Percentiles rank a stretch among this genome's conserved stretches.
These are phyloP conservation scores for Henningerozyma blattae DNA, from an alignment of 805 yeast species.

Conservation along the genomic window DNA sequence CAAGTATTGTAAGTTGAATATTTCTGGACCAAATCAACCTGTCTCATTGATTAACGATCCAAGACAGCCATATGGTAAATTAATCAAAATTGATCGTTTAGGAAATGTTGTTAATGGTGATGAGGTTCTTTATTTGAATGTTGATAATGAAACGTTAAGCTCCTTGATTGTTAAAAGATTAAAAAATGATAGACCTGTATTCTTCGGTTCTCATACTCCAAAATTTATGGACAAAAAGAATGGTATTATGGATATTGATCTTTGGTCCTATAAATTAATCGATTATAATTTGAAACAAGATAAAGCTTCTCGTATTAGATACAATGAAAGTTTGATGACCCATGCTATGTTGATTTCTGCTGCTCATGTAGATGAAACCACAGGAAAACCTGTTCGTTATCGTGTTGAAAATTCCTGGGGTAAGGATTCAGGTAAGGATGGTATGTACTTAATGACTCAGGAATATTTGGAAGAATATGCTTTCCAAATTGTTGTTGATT, in stretches of 20 bases:
- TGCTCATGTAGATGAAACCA: constrained; percentile 51
- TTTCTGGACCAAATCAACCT: constrained; percentile 31
- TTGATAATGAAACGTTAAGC: constrained; percentile 46
- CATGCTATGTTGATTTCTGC: constrained; percentile 85
- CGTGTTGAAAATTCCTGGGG: constrained; percentile 77
- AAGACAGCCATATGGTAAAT: constrained; percentile 52
- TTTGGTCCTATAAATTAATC: constrained; percentile 54
- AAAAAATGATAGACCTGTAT: constrained; percentile 64
- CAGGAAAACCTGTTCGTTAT: constrained; percentile 53
- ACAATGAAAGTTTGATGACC: constrained; percentile 70
- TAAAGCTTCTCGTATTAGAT: constrained; percentile 60
- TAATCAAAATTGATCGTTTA: constrained; percentile 60
- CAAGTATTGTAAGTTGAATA: constrained; percentile 41
- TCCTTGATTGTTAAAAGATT: constrained; percentile 54
- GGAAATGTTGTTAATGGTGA: constrained; percentile 66
- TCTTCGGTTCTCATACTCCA: constrained; percentile 86
- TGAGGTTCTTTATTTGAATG: constrained; percentile 59
- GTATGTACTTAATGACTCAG: constrained; percentile 61
- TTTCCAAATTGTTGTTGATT: constrained; percentile 55
- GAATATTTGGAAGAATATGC: constrained; percentile 66
- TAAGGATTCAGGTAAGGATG: constrained; percentile 51
- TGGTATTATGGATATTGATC: constrained; percentile 63
- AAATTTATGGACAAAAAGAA: constrained; percentile 49
- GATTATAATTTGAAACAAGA: constrained; percentile 39
- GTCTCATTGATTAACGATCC: constrained; percentile 76